Evolutionary conservation across 441 rosid species (phyloP), one percentile per base, ranked within the genome.

Genomic region (Croton laevigatus): DNA sequence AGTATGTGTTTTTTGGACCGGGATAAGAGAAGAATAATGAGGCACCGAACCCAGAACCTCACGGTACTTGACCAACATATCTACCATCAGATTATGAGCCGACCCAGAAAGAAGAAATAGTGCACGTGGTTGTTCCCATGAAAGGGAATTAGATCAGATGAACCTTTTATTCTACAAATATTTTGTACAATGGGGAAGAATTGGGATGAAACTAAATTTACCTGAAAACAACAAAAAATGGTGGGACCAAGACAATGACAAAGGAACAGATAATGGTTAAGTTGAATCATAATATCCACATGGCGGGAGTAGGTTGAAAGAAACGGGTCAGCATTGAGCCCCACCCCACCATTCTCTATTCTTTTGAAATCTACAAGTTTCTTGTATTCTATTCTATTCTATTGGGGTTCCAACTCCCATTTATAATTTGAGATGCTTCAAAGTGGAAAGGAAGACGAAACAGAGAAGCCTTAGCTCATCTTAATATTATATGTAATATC

Each of bases 271-370:
- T 8, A 44, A 27, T 40, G 62, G 23, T 55, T 23, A 3, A 27
- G 54, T 9, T 27, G 7, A 45, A 52, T 68, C 22, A 13, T 17
- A 42, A 32, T 27, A 17, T 58, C 34, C 63, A 52, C 38, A 6
- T 13, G 68, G 59, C 42, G 44, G 51, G 76, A 63, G 76, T 68
- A 37, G 45, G 45, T 59, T 72, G 53, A 16, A 58, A 58, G 76
- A 0, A 46, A 49, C 62, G 57, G 64, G 42, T 44, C 46, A 46
- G 32, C 32, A 20, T 0, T 58, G 7, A 13, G 8, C 8, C 38
- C 46, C 42, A 61, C 71, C 65, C 12, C 45, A 32, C 19, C 19
- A n/a, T 38, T n/a, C n/a, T n/a, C n/a, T n/a, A 58, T 8, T 4
- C 53, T 70, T 70, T 51, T 38, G 34, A 40, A 22, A 46, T 49